phyloP scores from a whole-genome alignment of 1,284 basidiomycete species.

The Hemileia vastatrix region DNA sequence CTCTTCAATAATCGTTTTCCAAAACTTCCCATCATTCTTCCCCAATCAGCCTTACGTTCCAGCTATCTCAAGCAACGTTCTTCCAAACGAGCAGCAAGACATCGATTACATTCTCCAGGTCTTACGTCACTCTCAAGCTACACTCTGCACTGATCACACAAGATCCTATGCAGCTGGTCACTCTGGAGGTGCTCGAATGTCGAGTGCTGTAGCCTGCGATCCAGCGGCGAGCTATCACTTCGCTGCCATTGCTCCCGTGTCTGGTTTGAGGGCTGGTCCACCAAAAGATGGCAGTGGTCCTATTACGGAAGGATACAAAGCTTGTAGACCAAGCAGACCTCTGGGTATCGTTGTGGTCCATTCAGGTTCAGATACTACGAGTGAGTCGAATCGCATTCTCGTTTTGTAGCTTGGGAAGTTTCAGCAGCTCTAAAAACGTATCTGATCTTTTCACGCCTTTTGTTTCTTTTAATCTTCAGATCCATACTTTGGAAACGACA shows the following conservation, averaged over 20 bases:
- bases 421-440: too few species aligned
- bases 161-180: not conserved
- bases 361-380: not conserved
- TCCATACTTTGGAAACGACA: too few species aligned
- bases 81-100: not conserved
- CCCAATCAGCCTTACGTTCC: not conserved
- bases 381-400: not conserved
- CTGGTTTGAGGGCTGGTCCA: not conserved
- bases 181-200: not conserved
- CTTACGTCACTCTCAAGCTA: not conserved
- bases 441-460: too few species aligned
- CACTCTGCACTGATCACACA: not conserved
- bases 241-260: not conserved
- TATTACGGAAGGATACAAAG: not conserved
- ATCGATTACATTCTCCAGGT: not conserved
- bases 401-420: too few species aligned
- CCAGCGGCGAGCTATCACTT: not conserved
- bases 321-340: not conserved
- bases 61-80: not conserved
- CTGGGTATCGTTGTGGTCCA: not conserved
- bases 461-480: too few species aligned
- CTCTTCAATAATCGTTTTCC: too few species aligned
- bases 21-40: not conserved
- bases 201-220: not conserved
- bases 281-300: not conserved